These are phyloP conservation scores for Strobilomyces echinocephalus DNA, from an alignment of 768 basidiomycete genomes.

Conservation along the genomic window DNA sequence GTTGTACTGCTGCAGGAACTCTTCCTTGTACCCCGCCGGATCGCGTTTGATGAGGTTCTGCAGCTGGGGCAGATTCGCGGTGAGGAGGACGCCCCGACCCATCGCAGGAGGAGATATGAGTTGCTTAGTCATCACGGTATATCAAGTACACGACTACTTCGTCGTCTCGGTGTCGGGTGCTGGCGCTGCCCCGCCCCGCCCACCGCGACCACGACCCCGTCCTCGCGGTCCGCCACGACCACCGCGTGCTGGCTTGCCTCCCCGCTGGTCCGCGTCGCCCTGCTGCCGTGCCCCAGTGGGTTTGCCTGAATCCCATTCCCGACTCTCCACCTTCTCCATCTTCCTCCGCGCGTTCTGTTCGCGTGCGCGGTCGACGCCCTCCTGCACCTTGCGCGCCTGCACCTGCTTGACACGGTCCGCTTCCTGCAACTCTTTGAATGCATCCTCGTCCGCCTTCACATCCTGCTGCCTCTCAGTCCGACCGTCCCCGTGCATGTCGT, in stretches of 20 bases:
- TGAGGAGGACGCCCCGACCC: slow-evolving; percentile 44
- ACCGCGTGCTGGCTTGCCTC: slow-evolving; percentile 29
- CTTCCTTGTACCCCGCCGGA: slow-evolving; percentile 84
- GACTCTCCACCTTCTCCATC: slow-evolving; percentile 70
- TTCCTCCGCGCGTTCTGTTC: slow-evolving; percentile 78
- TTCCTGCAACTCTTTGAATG: slow-evolving; percentile 68
- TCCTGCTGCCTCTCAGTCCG: slow-evolving; percentile 42
- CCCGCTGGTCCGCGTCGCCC: slow-evolving; percentile 15
- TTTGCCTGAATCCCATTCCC: slow-evolving; percentile 87
- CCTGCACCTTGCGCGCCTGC: slow-evolving; percentile 61
- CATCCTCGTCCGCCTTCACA: slow-evolving; percentile 76
- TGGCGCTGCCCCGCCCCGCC: slow-evolving; percentile 24
- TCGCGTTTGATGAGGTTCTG: slow-evolving; percentile 97
- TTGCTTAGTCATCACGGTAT: slow-evolving; percentile 17
- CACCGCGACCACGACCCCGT: slow-evolving; percentile 31
- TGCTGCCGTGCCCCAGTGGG: slow-evolving; percentile 13
- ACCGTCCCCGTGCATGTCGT: not conserved
- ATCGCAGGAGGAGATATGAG: not conserved
- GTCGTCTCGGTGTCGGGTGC: not conserved
- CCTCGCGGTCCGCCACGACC: slow-evolving; percentile 31
- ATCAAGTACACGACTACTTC: not conserved
- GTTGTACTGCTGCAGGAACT: slow-evolving; percentile 95
- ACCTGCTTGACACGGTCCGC: slow-evolving; percentile 55
- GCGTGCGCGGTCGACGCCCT: slow-evolving; percentile 61
- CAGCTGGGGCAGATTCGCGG: slow-evolving; percentile 88